Conservation (phyloP, 163 green algal genomes). For the Chlamydomonas reinhardtii region DNA sequence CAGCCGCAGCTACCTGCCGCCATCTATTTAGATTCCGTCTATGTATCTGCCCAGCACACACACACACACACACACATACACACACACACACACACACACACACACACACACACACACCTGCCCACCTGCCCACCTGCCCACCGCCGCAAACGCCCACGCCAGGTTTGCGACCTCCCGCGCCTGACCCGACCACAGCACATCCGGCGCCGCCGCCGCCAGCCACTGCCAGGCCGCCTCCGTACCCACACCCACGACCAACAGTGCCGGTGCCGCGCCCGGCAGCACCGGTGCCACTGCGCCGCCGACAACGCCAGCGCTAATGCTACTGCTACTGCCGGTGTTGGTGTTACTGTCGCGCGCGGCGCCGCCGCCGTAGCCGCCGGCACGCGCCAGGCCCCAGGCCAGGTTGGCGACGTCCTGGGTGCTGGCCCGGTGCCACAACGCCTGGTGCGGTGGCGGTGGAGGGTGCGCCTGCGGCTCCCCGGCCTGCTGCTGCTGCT, state of each 20-base stretch:
- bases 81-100: no score
- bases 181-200: constrained; percentile 32
- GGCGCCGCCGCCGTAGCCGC: no score
- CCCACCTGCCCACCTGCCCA: not conserved
- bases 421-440: not conserved
- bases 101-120: no score
- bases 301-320: not conserved
- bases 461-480: not conserved
- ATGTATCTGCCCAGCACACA: no score
- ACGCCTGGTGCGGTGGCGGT: no score
- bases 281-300: no score
- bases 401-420: constrained; percentile 21
- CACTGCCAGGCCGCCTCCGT: constrained; percentile 21
- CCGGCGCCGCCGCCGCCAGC: constrained; percentile 10
- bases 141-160: constrained; percentile 15
- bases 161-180: constrained; percentile 22
- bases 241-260: not conserved
- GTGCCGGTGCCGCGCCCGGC: not conserved
- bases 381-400: constrained; percentile 6
- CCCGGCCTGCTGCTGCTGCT: not conserved
- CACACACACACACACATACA: no score
- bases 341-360: not conserved
- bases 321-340: not conserved
- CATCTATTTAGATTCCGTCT: no score
- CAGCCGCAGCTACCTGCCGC: no score